A percentile compares a stretch with the other conserved stretches of the same genome.
phyloP scores from a whole-genome alignment of 1,284 basidiomycete species.

The Moniliella sp. region DNA sequence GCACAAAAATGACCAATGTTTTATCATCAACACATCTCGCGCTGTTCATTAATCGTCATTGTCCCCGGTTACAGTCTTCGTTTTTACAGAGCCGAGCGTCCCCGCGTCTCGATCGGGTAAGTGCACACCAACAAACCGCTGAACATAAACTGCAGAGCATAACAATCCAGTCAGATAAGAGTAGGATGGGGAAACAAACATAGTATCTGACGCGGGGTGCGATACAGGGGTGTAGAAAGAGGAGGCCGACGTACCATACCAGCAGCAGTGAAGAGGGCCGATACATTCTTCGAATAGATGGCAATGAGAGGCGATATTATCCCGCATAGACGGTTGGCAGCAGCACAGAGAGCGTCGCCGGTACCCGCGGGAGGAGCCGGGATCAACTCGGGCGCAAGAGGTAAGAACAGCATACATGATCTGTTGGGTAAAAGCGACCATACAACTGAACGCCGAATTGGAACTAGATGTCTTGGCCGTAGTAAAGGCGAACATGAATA shows the following conservation, averaged over 20 bases:
- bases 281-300: slow-evolving; percentile 19
- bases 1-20: too few species aligned
- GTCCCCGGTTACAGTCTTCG: too few species aligned
- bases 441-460: not conserved
- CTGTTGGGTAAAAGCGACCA: slow-evolving; percentile 11
- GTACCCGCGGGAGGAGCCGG: slow-evolving; percentile 25
- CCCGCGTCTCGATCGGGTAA: slow-evolving; percentile 14
- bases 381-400: slow-evolving; percentile 20
- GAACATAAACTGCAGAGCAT: too few species aligned
- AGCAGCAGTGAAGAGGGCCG: slow-evolving; percentile 14
- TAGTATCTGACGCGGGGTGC: too few species aligned
- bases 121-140: slow-evolving; percentile 6
- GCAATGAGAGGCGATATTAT: slow-evolving; percentile 25
- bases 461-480: slow-evolving; percentile 4
- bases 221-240: too few species aligned
- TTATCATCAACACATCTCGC: too few species aligned
- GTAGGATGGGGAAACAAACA: too few species aligned
- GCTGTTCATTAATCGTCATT: too few species aligned
- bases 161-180: too few species aligned
- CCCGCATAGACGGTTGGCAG: slow-evolving; percentile 25
- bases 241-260: too few species aligned
- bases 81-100: slow-evolving; percentile 1
- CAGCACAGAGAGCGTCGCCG: slow-evolving; percentile 24
- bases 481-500: slow-evolving; percentile 30
- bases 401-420: slow-evolving; percentile 16